Evolutionary conservation across 2,329 filamentous ascomycete species (phyloP), one percentile per base, ranked within the genome.

Genomic region (Bipolaris sorokiniana): DNA sequence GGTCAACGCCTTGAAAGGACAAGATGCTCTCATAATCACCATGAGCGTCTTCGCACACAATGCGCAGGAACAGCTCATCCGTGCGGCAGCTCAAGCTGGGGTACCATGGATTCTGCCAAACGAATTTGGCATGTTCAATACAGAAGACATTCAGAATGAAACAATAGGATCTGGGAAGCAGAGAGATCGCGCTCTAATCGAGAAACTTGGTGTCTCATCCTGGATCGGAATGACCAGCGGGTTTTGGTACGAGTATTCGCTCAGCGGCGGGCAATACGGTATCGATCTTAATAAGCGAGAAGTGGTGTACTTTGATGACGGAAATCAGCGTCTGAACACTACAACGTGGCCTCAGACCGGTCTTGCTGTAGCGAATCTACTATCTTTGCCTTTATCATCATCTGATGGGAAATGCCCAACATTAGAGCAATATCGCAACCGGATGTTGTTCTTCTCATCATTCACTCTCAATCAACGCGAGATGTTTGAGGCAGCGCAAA

Each of bases 31-130:
- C 6, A 61, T 79, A 48, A 78, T 80, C 60, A 79, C 76, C 9
- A 56, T 79, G 42, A 61, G 58, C 33, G 66, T 70, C 28, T 55
- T 58, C n/a, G 61, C 59, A 1, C 56, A 58, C 3, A 70, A 74
- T 11, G 67, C 64, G 1, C 69, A 76, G 37, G 48, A 42, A 7
- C 72, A 70, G 37, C 67, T 78, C 38, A 66, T 78, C 42, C 58
- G 65, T 7, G 76, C 74, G 1, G 76, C 77, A 10, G 71, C 65
- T 1, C 66, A 73, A 34, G 78, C 78, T 3, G 70, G 69, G 9
- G 74, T 80, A 5, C 56, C 63, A 1, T 80, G 68, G 66, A 66
- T 80, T 46, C 46, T 79, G 26, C 78, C 78, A 6, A 79, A 79
- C 46, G 67, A 71, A 11, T 78, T 69, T 53, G 68, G 70, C n/a